Evolutionary conservation across 202 grass and related monocot species (phyloP).

Genomic region (Saccharum hybrid): DNA sequence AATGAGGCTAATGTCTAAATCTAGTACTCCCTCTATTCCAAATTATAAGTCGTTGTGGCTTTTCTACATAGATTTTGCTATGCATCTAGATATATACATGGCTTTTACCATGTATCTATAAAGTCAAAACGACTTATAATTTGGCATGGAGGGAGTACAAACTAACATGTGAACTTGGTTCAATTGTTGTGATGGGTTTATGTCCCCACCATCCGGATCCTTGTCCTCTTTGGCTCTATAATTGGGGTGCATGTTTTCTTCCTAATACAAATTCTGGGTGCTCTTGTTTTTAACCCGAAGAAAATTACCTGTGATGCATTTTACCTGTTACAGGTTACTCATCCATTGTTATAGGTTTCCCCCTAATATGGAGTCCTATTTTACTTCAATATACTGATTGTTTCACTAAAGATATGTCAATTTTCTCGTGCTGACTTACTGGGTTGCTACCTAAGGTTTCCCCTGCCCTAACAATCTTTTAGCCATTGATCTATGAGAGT

Average conservation of each 20-base stretch:
- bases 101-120: not conserved
- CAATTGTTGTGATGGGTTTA: not conserved
- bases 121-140: not conserved
- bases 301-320: not conserved
- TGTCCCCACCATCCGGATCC: not conserved
- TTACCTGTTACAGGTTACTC: not conserved
- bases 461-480: not conserved
- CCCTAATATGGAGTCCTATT: not conserved
- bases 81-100: not conserved
- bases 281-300: not conserved
- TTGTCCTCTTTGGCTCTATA: not conserved
- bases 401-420: conserved; percentile 7
- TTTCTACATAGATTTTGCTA: not conserved
- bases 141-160: not conserved
- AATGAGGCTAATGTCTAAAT: not conserved
- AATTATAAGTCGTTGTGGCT: not conserved
- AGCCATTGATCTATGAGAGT: not conserved
- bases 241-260: not conserved
- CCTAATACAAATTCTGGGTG: not conserved
- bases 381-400: conserved; percentile 4
- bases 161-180: not conserved
- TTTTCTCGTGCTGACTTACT: conserved; percentile 5
- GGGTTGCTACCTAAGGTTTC: not conserved
- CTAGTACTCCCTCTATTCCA: not conserved
- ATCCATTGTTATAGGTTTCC: not conserved